Conservation (phyloP, 2,329 filamentous ascomycete genomes). For the Penicillium concentricum region DNA sequence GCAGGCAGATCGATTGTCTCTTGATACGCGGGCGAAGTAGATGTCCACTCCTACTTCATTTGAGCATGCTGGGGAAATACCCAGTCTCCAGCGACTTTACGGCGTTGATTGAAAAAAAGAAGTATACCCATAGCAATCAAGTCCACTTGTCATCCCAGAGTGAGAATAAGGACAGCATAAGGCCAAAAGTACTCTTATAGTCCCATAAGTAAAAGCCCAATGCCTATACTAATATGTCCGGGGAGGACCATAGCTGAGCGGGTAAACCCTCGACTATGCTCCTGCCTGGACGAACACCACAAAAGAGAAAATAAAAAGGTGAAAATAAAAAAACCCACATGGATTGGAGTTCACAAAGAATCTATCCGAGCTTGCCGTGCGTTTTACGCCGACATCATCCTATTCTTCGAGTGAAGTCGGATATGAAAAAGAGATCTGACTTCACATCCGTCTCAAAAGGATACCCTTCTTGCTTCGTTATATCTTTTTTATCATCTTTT, state of each 20-base stretch:
- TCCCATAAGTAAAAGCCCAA: background rate
- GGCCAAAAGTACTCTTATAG: background rate
- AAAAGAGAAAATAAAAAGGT: background rate
- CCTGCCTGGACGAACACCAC: background rate
- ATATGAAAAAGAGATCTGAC: too few relatives aligned
- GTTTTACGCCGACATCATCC: too few relatives aligned
- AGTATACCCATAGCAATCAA: conserved; percentile 5
- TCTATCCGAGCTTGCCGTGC: background rate
- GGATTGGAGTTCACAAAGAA: background rate
- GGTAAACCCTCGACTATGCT: background rate
- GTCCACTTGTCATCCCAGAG: background rate
- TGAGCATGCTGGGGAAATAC: background rate
- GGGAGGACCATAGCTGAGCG: background rate
- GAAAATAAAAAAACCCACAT: background rate
- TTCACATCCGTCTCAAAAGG: too few relatives aligned
- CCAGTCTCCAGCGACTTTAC: background rate
- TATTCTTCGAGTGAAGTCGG: background rate
- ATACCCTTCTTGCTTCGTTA: background rate
- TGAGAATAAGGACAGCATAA: too few relatives aligned
- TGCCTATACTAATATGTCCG: too few relatives aligned
- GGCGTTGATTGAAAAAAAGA: background rate
- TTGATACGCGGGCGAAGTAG: conserved; percentile 61
- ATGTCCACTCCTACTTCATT: background rate
- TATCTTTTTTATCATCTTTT: background rate
- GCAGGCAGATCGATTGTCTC: conserved; percentile 56